phyloP scores from a whole-genome alignment of 495 filamentous ascomycete species.

The Xylaria cubensis region DNA sequence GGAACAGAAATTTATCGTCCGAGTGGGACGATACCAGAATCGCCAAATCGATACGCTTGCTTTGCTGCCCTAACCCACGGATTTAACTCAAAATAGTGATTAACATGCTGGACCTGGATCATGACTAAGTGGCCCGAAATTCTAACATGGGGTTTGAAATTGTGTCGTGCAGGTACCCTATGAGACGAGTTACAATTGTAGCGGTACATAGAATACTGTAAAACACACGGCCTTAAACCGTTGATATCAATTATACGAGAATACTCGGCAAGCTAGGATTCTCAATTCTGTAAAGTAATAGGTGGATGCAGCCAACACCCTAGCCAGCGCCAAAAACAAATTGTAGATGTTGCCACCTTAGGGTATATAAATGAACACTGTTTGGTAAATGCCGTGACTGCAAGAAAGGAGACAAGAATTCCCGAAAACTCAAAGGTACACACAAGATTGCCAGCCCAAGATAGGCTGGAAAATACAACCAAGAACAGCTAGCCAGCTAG shows the following conservation, averaged over 20 bases:
- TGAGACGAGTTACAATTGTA: neutral
- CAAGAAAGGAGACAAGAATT: slow-evolving; percentile 11
- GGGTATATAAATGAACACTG: slow-evolving; percentile 22
- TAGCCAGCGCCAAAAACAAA: slow-evolving; percentile 18
- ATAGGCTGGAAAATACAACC: slow-evolving; percentile 9
- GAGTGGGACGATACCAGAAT: neutral
- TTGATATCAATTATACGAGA: neutral
- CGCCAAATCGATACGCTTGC: neutral
- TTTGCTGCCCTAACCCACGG: neutral
- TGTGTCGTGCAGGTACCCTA: neutral
- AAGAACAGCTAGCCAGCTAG: slow-evolving; percentile 26
- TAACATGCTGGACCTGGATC: neutral
- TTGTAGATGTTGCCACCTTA: slow-evolving; percentile 25
- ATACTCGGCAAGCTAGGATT: slow-evolving; percentile 1
- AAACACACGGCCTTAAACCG: neutral
- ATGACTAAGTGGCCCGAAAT: neutral
- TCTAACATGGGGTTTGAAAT: neutral
- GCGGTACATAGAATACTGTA: neutral
- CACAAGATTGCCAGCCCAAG: neutral
- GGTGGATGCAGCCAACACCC: neutral
- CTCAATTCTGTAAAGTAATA: neutral
- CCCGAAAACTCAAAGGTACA: neutral
- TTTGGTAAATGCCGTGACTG: slow-evolving; percentile 5
- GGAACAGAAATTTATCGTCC: neutral
- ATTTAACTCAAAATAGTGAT: neutral